These are phyloP conservation scores for Pelargonium citronellum DNA, from an alignment of 441 rosid genomes.

Conservation along the genomic window DNA sequence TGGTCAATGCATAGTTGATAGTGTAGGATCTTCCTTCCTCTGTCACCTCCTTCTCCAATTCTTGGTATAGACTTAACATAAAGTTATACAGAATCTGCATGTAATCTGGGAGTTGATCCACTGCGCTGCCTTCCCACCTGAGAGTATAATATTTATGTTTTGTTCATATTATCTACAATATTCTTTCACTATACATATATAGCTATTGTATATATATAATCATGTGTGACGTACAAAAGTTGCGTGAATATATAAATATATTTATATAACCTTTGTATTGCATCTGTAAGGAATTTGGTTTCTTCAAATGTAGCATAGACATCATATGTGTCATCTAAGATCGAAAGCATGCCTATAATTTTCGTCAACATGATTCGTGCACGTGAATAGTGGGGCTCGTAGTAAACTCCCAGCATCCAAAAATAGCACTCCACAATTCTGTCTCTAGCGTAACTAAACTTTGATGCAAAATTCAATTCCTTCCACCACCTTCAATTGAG, in stretches of 20 bases:
- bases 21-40: constrained; percentile 13
- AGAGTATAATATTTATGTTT: too few relatives aligned
- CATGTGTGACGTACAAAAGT: too few relatives aligned
- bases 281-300: constrained; percentile 19
- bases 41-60: constrained; percentile 16
- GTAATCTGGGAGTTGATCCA: constrained; percentile 27
- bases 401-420: constrained; percentile 27
- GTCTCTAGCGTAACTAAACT: constrained; percentile 24
- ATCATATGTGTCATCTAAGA: constrained; percentile 25
- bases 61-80: constrained; percentile 19
- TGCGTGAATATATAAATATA: too few relatives aligned
- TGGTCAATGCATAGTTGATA: too few relatives aligned
- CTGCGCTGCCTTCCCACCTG: constrained; percentile 32
- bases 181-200: too few relatives aligned
- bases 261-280: constrained; percentile 27
- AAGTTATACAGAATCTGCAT: constrained; percentile 25
- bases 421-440: constrained; percentile 25
- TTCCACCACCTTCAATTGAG: constrained; percentile 28
- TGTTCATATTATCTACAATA: too few relatives aligned
- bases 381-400: constrained; percentile 20
- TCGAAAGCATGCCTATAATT: background rate
- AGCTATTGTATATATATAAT: too few relatives aligned
- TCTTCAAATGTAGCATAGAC: constrained; percentile 22
- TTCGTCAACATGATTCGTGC: constrained; percentile 20
- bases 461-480: constrained; percentile 11